Conservation (phyloP, 2,329 filamentous ascomycete genomes). For the Epichloe bromicola region DNA sequence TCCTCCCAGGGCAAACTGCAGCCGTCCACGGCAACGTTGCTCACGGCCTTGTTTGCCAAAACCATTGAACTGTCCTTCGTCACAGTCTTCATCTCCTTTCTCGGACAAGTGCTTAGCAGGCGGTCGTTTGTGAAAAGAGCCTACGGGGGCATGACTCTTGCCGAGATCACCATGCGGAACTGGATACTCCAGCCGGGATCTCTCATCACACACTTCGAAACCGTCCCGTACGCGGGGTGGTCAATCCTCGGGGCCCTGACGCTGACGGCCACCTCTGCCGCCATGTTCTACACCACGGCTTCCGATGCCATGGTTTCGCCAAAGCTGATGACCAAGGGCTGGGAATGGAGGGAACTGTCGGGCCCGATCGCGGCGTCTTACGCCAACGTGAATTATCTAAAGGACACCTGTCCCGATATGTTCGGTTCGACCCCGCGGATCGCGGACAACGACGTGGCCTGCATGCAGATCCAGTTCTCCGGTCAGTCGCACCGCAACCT, state of each 20-base stretch:
- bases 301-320: conserved; percentile 64
- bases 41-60: conserved; percentile 61
- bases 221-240: conserved; percentile 47
- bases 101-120: conserved; percentile 64
- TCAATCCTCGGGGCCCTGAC: conserved; percentile 53
- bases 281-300: conserved; percentile 64
- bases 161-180: conserved; percentile 64
- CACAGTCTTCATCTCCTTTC: conserved; percentile 59
- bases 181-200: conserved; percentile 65
- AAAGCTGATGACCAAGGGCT: conserved; percentile 47
- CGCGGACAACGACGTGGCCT: conserved; percentile 35
- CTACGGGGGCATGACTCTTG: conserved; percentile 57
- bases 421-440: conserved; percentile 31
- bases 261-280: conserved; percentile 48
- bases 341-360: conserved; percentile 34
- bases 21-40: conserved; percentile 50
- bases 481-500: conserved; percentile 61
- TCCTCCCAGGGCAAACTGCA: conserved; percentile 38
- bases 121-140: conserved; percentile 48
- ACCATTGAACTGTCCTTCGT: conserved; percentile 68
- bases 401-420: conserved; percentile 46
- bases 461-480: conserved; percentile 55
- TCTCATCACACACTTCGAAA: conserved; percentile 55
- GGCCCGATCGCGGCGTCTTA: conserved; percentile 50
- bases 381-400: conserved; percentile 47